Percentiles rank a stretch among this genome's conserved stretches.
Evolutionary conservation across 805 yeast genomes (phyloP).

Genomic region (Phaffomyces antillensis): DNA sequence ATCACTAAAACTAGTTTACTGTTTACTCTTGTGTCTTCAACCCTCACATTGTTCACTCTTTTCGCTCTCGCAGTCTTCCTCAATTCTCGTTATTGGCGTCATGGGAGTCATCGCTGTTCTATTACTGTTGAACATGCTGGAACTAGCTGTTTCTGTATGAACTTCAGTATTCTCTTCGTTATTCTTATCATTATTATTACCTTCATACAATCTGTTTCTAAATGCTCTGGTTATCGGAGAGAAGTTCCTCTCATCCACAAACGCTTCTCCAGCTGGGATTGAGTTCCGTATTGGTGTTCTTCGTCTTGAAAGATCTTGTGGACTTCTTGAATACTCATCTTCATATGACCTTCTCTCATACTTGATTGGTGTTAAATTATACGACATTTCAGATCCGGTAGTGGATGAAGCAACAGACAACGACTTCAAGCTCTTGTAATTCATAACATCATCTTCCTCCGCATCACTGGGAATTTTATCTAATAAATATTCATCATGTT

Average conservation of each 20-base stretch:
- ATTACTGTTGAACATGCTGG: too few relatives aligned
- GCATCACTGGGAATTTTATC: conserved; percentile 7
- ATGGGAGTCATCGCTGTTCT: too few relatives aligned
- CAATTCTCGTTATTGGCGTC: neutral
- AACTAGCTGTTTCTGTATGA: too few relatives aligned
- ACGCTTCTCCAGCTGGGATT: too few relatives aligned
- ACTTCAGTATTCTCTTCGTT: too few relatives aligned
- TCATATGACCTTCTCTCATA: neutral
- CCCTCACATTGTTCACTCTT: neutral
- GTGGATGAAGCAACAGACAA: conserved; percentile 7
- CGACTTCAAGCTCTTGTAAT: conserved; percentile 13
- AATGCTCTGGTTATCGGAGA: too few relatives aligned
- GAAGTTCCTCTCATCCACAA: too few relatives aligned
- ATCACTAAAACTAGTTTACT: too few relatives aligned
- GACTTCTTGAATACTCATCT: too few relatives aligned
- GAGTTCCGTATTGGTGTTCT: too few relatives aligned
- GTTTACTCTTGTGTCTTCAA: neutral
- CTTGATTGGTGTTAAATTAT: neutral
- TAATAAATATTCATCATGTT: neutral
- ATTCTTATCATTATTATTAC: too few relatives aligned
- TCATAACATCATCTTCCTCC: conserved; percentile 16
- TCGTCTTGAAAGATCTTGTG: conserved; percentile 4
- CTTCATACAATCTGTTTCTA: too few relatives aligned
- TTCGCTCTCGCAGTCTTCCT: neutral
- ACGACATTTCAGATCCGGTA: neutral